phyloP scores from a whole-genome alignment of 805 yeast species.

The Myxozyma mucilagina region DNA sequence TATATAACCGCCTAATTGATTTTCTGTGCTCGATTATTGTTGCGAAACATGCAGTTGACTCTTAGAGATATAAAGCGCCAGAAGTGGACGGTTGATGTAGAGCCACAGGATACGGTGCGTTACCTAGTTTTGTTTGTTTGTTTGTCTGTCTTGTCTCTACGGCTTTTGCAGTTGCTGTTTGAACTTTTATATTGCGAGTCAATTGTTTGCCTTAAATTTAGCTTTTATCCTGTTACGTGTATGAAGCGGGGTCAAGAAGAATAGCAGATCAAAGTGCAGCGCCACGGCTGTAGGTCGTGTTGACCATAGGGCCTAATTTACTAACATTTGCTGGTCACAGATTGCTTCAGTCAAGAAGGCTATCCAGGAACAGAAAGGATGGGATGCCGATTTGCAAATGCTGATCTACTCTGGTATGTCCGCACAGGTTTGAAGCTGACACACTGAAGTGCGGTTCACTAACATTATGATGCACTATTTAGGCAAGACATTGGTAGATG shows the following conservation, averaged over 20 bases:
- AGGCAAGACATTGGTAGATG: slow-evolving; percentile 84
- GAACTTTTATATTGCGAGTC: not conserved
- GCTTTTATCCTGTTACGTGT: not conserved
- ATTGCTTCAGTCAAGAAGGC: slow-evolving; percentile 68
- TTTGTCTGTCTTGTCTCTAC: not conserved
- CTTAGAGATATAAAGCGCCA: slow-evolving; percentile 94
- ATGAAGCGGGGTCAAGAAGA: too few species aligned
- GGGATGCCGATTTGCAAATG: slow-evolving; percentile 74
- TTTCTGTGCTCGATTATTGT: not conserved
- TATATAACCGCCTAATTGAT: not conserved
- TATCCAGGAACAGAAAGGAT: slow-evolving; percentile 65
- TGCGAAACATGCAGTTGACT: slow-evolving; percentile 62
- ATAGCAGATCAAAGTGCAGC: not conserved
- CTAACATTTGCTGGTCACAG: slow-evolving; percentile 37
- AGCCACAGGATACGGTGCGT: slow-evolving; percentile 64
- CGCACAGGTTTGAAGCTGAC: not conserved
- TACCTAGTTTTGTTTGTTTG: not conserved
- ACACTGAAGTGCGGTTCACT: not conserved
- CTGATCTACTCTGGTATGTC: slow-evolving; percentile 78
- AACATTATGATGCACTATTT: not conserved
- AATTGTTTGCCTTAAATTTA: not conserved
- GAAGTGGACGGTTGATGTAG: slow-evolving; percentile 77
- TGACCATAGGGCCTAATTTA: not conserved
- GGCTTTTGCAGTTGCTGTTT: too few species aligned
- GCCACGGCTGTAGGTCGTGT: not conserved